Percentiles rank a stretch among this genome's conserved stretches.
Conservation (phyloP, 768 basidiomycete genomes). For the Kwoniella botswanensis region DNA sequence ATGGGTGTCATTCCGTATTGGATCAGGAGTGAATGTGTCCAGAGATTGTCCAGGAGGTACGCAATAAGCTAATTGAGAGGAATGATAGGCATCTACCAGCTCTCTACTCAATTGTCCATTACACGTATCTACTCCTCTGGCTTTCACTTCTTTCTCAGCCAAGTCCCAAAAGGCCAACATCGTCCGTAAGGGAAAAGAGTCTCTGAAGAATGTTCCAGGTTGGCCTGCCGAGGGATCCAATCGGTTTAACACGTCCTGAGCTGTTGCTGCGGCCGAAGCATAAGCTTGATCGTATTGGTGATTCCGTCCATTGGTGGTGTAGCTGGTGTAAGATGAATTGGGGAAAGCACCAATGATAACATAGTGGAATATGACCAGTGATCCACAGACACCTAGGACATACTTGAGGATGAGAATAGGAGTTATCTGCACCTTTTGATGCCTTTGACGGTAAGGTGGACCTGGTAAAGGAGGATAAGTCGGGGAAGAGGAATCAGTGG, state of each 20-base stretch:
- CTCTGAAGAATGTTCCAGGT: slow-evolving; percentile 44
- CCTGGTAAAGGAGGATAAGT: slow-evolving; percentile 24
- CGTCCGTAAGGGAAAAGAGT: slow-evolving; percentile 38
- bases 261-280: slow-evolving; percentile 12
- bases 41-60: slow-evolving; percentile 7
- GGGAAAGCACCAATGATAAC: slow-evolving; percentile 34
- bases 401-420: slow-evolving; percentile 27
- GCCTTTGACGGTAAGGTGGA: not conserved
- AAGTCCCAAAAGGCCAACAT: slow-evolving; percentile 39
- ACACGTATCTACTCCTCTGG: slow-evolving; percentile 40
- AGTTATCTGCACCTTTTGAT: slow-evolving; percentile 1
- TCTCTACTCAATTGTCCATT: slow-evolving; percentile 35
- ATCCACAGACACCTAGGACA: not conserved
- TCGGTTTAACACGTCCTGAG: slow-evolving; percentile 5
- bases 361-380: slow-evolving; percentile 31
- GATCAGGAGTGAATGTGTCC: slow-evolving; percentile 2
- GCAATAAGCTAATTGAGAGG: slow-evolving; percentile 32
- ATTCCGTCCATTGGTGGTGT: slow-evolving; percentile 5
- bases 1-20: slow-evolving; percentile 2
- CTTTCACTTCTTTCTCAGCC: slow-evolving; percentile 39
- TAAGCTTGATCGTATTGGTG: not conserved
- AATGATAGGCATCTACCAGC: slow-evolving; percentile 45
- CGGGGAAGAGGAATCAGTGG: slow-evolving; percentile 6
- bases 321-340: slow-evolving; percentile 18
- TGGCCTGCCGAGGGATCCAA: slow-evolving; percentile 28